A percentile compares a stretch with the other conserved stretches of the same genome.
phyloP scores from a whole-genome alignment of 192 early-diverging fungal species.

The Coemansia aciculifera region DNA sequence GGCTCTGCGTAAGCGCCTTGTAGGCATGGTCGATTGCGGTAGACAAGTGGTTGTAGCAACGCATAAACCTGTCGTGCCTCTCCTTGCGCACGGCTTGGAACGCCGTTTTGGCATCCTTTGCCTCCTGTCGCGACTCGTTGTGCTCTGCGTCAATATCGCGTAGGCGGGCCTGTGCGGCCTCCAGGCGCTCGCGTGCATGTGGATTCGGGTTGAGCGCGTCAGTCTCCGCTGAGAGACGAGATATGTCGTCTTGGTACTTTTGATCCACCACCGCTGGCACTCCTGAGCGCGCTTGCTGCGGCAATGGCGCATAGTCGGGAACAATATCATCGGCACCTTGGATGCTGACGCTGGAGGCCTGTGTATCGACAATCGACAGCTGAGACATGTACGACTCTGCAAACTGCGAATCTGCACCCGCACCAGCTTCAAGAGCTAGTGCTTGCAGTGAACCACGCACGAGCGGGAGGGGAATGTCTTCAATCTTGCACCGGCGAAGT shows the following conservation, averaged over 20 bases:
- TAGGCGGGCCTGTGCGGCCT: constrained; percentile 77
- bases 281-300: constrained; percentile 25
- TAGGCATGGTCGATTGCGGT: constrained; percentile 94
- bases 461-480: constrained; percentile 89
- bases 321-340: constrained; percentile 33
- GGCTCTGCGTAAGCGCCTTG: constrained; percentile 88
- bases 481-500: constrained; percentile 87
- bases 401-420: constrained; percentile 51
- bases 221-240: constrained; percentile 54
- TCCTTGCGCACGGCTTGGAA: constrained; percentile 74
- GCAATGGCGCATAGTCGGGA: constrained; percentile 39
- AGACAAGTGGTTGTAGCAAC: constrained; percentile 85
- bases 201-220: constrained; percentile 91
- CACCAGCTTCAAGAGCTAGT: constrained; percentile 64
- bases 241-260: constrained; percentile 32
- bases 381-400: constrained; percentile 47
- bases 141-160: constrained; percentile 82
- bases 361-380: constrained; percentile 48
- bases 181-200: constrained; percentile 83
- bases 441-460: constrained; percentile 71
- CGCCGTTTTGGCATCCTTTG: constrained; percentile 76
- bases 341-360: constrained; percentile 29
- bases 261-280: constrained; percentile 32
- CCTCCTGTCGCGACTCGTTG: constrained; percentile 74
- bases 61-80: constrained; percentile 75